Conservation (phyloP, 1,284 basidiomycete genomes). For the Tremellales sp. region DNA sequence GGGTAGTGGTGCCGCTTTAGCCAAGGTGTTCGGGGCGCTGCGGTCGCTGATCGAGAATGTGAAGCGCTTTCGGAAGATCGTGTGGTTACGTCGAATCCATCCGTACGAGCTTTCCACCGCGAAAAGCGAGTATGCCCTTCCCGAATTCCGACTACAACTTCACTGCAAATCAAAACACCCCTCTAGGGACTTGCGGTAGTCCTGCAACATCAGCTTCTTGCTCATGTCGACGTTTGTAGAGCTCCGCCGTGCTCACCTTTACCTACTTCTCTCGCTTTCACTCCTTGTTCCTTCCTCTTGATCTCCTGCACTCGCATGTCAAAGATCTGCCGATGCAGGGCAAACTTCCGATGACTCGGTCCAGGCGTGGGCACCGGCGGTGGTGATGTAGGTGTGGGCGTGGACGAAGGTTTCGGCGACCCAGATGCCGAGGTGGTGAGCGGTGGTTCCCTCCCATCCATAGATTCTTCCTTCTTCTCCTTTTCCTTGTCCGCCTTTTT, state of each 20-base stretch:
- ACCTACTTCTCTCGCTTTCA: conserved; percentile 42
- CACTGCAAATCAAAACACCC: conserved; percentile 9
- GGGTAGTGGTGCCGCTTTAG: too few species aligned
- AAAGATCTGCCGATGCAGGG: conserved; percentile 44
- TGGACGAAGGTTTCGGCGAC: conserved; percentile 10
- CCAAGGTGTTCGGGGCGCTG: too few species aligned
- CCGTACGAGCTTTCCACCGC: too few species aligned
- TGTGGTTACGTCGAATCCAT: too few species aligned
- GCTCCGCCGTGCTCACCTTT: conserved; percentile 26
- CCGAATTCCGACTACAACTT: too few species aligned
- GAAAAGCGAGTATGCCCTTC: too few species aligned
- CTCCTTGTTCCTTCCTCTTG: conserved; percentile 32
- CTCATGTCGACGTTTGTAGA: background rate
- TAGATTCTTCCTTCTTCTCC: conserved; percentile 5
- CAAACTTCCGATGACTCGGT: conserved; percentile 41
- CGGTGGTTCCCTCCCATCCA: conserved; percentile 8
- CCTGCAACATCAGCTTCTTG: conserved; percentile 6
- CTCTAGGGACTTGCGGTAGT: conserved; percentile 23
- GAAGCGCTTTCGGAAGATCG: too few species aligned
- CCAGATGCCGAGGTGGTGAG: conserved; percentile 6
- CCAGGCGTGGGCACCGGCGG: conserved; percentile 13
- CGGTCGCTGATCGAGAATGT: too few species aligned
- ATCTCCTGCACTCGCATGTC: conserved; percentile 40
- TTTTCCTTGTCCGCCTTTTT: conserved; percentile 19
- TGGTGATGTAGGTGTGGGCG: conserved; percentile 10